Evolutionary conservation across 345 rosid genomes (phyloP).

Genomic region (Syzygium oleosum): DNA sequence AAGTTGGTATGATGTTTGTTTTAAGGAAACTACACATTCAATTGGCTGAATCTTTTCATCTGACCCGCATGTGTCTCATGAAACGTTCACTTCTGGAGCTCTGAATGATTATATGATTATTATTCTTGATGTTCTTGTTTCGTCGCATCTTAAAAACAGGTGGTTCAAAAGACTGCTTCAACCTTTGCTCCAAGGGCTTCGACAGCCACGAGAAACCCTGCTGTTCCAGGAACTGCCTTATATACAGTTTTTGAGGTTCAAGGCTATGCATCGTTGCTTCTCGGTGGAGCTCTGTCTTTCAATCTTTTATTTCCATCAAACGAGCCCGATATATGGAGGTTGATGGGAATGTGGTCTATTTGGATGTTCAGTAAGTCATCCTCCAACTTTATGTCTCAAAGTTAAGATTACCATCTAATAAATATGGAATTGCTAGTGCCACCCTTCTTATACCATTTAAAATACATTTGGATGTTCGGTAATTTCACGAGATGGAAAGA

Average conservation of each 20-base stretch:
- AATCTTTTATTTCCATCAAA: constrained; percentile 80
- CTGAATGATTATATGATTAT: background rate
- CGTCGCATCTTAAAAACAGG: constrained; percentile 28
- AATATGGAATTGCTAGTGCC: background rate
- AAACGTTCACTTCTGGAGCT: background rate
- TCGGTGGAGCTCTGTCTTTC: constrained; percentile 83
- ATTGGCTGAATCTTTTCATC: background rate
- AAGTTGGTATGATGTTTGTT: background rate
- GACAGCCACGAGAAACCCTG: constrained; percentile 80
- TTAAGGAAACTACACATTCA: background rate
- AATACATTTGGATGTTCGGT: background rate
- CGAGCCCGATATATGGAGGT: constrained; percentile 91
- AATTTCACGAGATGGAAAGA: background rate
- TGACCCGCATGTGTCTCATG: background rate
- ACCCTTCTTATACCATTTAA: background rate
- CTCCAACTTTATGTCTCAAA: background rate
- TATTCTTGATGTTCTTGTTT: background rate
- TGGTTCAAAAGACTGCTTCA: constrained; percentile 82
- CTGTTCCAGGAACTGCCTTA: constrained; percentile 75
- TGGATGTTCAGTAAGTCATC: constrained; percentile 92
- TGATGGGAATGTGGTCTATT: constrained; percentile 99
- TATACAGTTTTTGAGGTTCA: constrained; percentile 91
- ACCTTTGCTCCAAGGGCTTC: constrained; percentile 97
- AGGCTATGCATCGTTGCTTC: constrained; percentile 63
- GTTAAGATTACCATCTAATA: background rate